Conservation (phyloP, 805 yeast species). For the Dipodascopsis uninucleata region DNA sequence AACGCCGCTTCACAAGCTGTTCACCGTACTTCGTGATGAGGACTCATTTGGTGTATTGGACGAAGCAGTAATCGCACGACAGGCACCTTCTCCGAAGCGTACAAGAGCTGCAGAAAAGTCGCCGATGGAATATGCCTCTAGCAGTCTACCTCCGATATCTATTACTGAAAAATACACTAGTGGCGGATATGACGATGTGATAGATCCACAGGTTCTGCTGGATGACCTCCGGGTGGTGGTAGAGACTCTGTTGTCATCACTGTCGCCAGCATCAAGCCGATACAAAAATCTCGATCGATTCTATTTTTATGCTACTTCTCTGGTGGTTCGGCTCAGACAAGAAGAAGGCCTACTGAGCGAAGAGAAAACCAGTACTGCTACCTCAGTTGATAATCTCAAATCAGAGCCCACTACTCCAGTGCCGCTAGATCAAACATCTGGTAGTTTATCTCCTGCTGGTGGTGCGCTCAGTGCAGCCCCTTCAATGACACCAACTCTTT, state of each 20-base stretch:
- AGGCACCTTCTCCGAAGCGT: constrained; percentile 5
- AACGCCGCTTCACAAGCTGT: no score
- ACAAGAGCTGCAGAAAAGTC: constrained; percentile 3
- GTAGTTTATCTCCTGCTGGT: neutral
- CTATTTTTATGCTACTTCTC: constrained; percentile 12
- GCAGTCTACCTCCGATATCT: constrained; percentile 8
- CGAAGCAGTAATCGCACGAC: no score
- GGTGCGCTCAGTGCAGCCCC: neutral
- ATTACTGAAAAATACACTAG: constrained; percentile 13
- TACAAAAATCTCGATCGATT: constrained; percentile 16
- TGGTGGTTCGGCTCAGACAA: constrained; percentile 15
- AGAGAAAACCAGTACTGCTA: neutral
- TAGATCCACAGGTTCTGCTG: constrained; percentile 6
- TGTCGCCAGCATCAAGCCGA: constrained; percentile 8
- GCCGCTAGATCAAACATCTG: no score
- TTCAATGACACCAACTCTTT: neutral
- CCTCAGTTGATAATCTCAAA: constrained; percentile 1
- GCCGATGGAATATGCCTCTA: neutral
- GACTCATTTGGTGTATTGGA: no score
- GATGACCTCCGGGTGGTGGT: constrained; percentile 12
- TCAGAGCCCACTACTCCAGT: no score
- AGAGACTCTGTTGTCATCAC: constrained; percentile 12
- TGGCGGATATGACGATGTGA: constrained; percentile 16
- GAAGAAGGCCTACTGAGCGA: no score
- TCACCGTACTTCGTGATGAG: no score